Percentiles rank a stretch among this genome's conserved stretches.
phyloP scores from a whole-genome alignment of 768 basidiomycete genomes.

The Suillus subaureus region DNA sequence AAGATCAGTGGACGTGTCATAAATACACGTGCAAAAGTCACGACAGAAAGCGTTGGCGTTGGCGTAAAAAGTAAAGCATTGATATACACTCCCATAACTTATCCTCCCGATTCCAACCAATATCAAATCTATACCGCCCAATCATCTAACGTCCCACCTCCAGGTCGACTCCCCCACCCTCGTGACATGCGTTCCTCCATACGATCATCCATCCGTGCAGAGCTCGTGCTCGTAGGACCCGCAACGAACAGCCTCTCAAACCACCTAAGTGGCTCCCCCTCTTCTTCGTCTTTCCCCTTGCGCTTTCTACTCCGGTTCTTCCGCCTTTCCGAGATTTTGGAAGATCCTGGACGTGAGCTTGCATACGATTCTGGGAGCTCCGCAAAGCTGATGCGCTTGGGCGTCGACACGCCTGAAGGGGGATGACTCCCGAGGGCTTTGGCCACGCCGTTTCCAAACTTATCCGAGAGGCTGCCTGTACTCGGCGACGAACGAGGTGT shows the following conservation, averaged over 20 bases:
- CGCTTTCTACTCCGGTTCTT: conserved; percentile 29
- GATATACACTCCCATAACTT: conserved; percentile 17
- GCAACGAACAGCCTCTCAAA: conserved; percentile 21
- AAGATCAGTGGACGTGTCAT: not conserved
- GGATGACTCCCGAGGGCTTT: conserved; percentile 39
- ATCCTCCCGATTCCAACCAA: not conserved
- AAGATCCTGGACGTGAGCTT: conserved; percentile 33
- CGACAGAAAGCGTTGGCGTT: not conserved
- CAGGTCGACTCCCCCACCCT: conserved; percentile 48
- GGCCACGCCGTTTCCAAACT: conserved; percentile 31
- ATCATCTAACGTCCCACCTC: conserved; percentile 50
- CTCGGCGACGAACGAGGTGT: conserved; percentile 41
- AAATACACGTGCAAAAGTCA: conserved; percentile 8
- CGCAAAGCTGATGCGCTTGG: conserved; percentile 81
- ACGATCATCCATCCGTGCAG: conserved; percentile 44
- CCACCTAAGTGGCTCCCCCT: conserved; percentile 25
- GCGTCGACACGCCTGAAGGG: conserved; percentile 58
- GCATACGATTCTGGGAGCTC: conserved; percentile 71
- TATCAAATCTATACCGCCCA: conserved; percentile 49
- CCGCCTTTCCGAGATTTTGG: conserved; percentile 37
- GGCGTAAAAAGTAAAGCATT: not conserved
- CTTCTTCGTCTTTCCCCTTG: conserved; percentile 31
- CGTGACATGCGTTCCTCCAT: conserved; percentile 55
- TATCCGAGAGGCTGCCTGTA: conserved; percentile 25
- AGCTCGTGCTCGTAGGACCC: conserved; percentile 22